Conservation (phyloP, 2,329 filamentous ascomycete species). For the Thermoascus crustaceus region DNA sequence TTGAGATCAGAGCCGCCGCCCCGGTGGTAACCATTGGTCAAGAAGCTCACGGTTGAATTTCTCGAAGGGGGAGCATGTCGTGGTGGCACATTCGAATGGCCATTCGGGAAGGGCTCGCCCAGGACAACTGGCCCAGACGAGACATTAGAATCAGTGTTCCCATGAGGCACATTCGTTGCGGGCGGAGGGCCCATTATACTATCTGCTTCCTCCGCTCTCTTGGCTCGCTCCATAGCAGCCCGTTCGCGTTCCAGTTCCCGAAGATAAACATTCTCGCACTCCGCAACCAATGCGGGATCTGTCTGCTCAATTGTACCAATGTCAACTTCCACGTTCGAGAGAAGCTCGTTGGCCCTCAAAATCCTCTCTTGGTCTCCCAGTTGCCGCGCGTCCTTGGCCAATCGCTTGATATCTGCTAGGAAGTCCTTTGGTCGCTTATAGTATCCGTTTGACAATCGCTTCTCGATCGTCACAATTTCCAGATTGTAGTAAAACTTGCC, state of each 20-base stretch:
- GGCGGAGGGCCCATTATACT: conserved; percentile 39
- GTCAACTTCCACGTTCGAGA: conserved; percentile 91
- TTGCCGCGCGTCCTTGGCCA: conserved; percentile 76
- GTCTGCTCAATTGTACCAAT: conserved; percentile 64
- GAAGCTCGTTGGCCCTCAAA: conserved; percentile 81
- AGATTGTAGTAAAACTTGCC: conserved; percentile 93
- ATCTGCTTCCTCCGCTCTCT: conserved; percentile 31
- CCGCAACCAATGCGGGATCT: conserved; percentile 54
- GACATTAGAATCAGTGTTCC: conserved; percentile 44
- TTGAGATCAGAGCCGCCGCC: conserved; percentile 33
- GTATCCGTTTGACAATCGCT: conserved; percentile 92
- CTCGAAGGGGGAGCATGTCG: conserved; percentile 49
- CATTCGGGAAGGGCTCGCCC: conserved; percentile 56
- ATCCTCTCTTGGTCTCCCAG: conserved; percentile 75
- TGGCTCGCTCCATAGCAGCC: conserved; percentile 50
- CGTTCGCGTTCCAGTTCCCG: conserved; percentile 63
- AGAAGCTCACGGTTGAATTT: conserved; percentile 37
- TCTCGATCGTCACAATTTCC: conserved; percentile 86
- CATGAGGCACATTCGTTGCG: conserved; percentile 45
- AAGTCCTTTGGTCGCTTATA: conserved; percentile 90
- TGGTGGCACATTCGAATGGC: conserved; percentile 39
- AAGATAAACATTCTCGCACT: conserved; percentile 75
- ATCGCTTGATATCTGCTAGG: conserved; percentile 71
- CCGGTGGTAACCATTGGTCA: conserved; percentile 52
- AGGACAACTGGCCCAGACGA: conserved; percentile 49